Base-by-base conservation (phyloP, 768 basidiomycete species). In the Coprinopsis strossmayeri region DNA sequence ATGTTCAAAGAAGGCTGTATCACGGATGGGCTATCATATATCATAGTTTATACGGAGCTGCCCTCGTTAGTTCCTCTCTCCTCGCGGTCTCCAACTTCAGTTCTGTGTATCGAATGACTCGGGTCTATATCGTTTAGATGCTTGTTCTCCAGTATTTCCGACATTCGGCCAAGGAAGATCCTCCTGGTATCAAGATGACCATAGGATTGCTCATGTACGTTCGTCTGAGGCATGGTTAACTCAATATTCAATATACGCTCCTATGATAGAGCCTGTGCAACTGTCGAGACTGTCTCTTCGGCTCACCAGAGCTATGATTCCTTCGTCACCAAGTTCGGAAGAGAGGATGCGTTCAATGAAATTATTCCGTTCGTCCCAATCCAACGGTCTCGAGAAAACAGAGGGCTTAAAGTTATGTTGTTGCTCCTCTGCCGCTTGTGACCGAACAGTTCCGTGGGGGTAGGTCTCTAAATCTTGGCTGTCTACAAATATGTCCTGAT, bases 111-210 rank as follows among this genome's bases (percentile, higher is more conserved):
- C 7, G 7, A 9, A 5, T 9, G 5, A 18, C 12, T 5, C 11
- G 18, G 5, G 10, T 10, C 9, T 38, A 18, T 5, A 10, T 5
- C 5, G 9, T 4, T 17, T 34, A 50, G 49, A 13, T 50, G 5
- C 30, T 50, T n/a, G 20, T 34, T 10, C 17, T 50, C 15, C 49
- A 50, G 45, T 50, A 50, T 20, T 50, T 50, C 49, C 44, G 30
- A 17, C 27, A 24, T 5, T 35, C 30, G 21, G 30, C 42, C 9
- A 35, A 28, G 21, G 45, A 44, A 12, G 49, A 50, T 34, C 24
- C 42, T 12, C 1, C 38, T 2, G 39, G n/a, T 30, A 9, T 50
- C 32, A 50, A 50, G 30, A 32, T 7, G 21, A 50, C 49, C 3
- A 39, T 50, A 5, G 49, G 12, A 1, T 7, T 38, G 10, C 49